Evolutionary conservation across 2,329 filamentous ascomycete genomes (phyloP), one percentile per base, ranked within the genome.

Genomic region (Diaporthe caulivora): DNA sequence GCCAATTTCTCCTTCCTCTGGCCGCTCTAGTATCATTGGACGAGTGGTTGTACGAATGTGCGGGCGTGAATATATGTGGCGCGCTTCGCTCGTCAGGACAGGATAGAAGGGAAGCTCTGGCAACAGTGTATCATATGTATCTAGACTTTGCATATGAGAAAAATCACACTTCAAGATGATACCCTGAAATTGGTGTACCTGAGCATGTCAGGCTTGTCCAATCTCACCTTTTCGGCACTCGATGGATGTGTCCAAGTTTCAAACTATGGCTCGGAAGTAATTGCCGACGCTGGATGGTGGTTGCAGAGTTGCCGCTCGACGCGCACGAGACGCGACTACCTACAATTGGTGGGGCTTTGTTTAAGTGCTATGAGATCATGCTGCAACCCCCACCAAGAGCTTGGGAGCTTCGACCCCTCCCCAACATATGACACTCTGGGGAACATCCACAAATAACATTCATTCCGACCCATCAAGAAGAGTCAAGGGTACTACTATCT

Each of bases 341-440:
- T 74, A 42, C n/a, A 8, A 24, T 51, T 68, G 53, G 69, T 64
- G 72, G 68, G 72, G 72, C 29, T 54, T 26, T n/a, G 55, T 26
- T 47, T 70, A 72, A 62, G 51, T 55, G 51, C 17, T 72, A 74
- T 74, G 73, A 74, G 64, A 65, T 74, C 73, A 74, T 72, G 31
- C 10, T 42, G 49, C n/a, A 51, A 42, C 54, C 44, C 44, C 62
- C 71, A 53, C 71, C 53, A 70, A 31, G 40, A 65, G 60, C 60
- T 64, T 49, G 26, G n/a, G 26, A 51, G 62, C 44, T 51, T 13
- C 26, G 24, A 18, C 44, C 34, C 1, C 44, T 40, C 29, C 21
- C 13, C 24, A 13, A 18, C n/a, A 18, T 51, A 37, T 26, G 44
- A 26, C 31, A 8, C 21, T 37, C 42, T 17, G 57, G 2, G 57